Base-by-base conservation (phyloP, 1,284 basidiomycete species). In the Coniophora puteana region DNA sequence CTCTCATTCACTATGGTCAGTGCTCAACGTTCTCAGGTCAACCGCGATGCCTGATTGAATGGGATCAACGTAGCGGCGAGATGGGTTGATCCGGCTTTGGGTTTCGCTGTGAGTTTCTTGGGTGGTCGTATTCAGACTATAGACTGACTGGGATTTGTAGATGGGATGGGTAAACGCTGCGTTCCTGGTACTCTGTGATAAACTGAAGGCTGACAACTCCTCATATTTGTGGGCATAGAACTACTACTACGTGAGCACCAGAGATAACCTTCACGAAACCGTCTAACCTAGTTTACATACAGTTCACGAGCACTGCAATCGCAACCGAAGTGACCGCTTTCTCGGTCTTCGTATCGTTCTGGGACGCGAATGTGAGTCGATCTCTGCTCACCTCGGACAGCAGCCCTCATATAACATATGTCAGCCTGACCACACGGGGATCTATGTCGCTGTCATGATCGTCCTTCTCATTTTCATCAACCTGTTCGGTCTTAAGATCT, bases 261-360 rank as follows among this genome's bases (percentile, higher is more conserved):
- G 26, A 16, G 14, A 12, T 17, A n/a, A 13, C 17, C 10, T 4
- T 13, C 10, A 34, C 11, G 8, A n/a, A 35, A n/a, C 1, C 11
- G 3, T 8, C 8, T 8, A 18, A 14, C 11, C 14, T 17, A 12
- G 6, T 25, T 35, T 10, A 8, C 3, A 10, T 24, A 28, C n/a
- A 14, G n/a, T 27, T 39, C 17, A 54, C 28, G n/a, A 48, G 44
- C 16, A 57, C 68, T 24, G 55, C 56, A 21, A 54, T 69, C 8
- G 65, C 72, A 8, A 62, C 62, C 25, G 74, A 77, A 47, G 52
- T 76, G 24, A 61, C 66, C 7, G 71, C 72, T 8, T 68, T 69
- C 13, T 63, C 62, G 28, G 62, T 75, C 37, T 54, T 78, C 34
- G 61, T 74, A 41, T 57, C 61, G 1, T 72, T 66, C 57, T 76